Evolutionary conservation across 2,329 filamentous ascomycete species (phyloP), one percentile per base, ranked within the genome.

Genomic region (Calonectria honghensis): DNA sequence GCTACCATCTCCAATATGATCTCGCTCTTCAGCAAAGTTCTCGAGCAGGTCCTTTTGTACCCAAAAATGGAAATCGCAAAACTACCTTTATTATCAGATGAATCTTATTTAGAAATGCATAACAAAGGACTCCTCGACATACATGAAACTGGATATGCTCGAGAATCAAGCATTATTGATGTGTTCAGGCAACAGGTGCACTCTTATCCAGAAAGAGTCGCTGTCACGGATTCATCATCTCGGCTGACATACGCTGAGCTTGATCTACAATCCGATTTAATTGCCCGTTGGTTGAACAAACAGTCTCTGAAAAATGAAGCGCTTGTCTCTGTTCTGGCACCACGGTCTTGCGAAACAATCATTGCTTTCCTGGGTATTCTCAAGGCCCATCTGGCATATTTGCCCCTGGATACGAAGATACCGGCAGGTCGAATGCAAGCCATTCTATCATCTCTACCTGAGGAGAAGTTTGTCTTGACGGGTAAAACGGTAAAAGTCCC

Each of bases 161-260:
- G 54, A 16, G 54, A 59, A 14, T 59, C 54, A 13, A 59, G 54
- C n/a, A 59, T 59, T 20, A 35, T 59, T 16, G 54, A 59, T 24
- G 32, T 59, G 5, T 59, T 59, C n/a, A 13, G n/a, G 10, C 20
- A 59, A 11, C 54, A 59, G 11, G 54, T 37, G 6, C 10, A 13
- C 3, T 35, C 32, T 13, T 37, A n/a, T 37, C 20, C 54, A 7
- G 10, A 13, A 3, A 32, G 20, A 13, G 20, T 59, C 4, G 54
- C 54, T 16, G 32, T 27, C 10, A 39, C 16, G 32, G 54, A 59
- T n/a, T 37, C 54, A 32, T 41, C 63, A 0, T 31, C 50, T 0
- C 51, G 74, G 2, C 67, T 81, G 0, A 81, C 80, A 0, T 81
- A 82, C 39, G 24, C 64, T 1, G 59, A 81, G 32, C 72, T 82